Base-by-base conservation (phyloP, 2,329 filamentous ascomycete species). In the Pestalotiopsis sp. region DNA sequence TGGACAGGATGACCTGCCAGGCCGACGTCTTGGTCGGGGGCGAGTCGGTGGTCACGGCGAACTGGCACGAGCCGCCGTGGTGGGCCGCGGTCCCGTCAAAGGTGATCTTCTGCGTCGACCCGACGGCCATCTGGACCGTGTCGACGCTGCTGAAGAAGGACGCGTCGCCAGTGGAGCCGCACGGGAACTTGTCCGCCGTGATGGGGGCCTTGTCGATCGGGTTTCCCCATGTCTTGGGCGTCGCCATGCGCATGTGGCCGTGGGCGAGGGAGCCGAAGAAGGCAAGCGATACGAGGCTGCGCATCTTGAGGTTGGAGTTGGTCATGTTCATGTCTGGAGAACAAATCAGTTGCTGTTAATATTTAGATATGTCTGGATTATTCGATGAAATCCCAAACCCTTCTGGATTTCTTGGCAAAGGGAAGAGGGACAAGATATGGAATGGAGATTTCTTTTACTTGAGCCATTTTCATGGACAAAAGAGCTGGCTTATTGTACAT, bases 21-120 rank as follows among this genome's bases (percentile, higher is more conserved):
- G 84, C 84, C 1, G 85, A 86, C 4, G 70, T 73, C 17, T 58
- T 70, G 13, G 70, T 73, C 1, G 77, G 77, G 57, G 73, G 69
- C 5, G 70, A 83, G 72, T 93, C 92, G 40, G 88, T 89, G 1
- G 91, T 92, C 70, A 94, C 79, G 27, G 87, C 88, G 73, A 94
- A 83, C 76, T 95, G 92, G 77, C 92, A 94, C 2, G 89, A 92
- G 0, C 92, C 92, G 69, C 92, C 92, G 56, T 92, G 91, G 73
- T 94, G 92, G 0, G 87, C 85, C 4, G 92, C 92, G 64, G 83
- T 80, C 62, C 91, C 91, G 0, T 79, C 79, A 76, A 93, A 90
- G 5, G 77, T 79, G 4, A 93, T 80, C 0, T 79, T 80, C 72
- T 90, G 86, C 0, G 76, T 78, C 66, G 75, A 73, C 40, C 80